Evolutionary conservation across 2,329 filamentous ascomycete species (phyloP), one percentile per base, ranked within the genome.

Genomic region (Nigrospora oryzae): DNA sequence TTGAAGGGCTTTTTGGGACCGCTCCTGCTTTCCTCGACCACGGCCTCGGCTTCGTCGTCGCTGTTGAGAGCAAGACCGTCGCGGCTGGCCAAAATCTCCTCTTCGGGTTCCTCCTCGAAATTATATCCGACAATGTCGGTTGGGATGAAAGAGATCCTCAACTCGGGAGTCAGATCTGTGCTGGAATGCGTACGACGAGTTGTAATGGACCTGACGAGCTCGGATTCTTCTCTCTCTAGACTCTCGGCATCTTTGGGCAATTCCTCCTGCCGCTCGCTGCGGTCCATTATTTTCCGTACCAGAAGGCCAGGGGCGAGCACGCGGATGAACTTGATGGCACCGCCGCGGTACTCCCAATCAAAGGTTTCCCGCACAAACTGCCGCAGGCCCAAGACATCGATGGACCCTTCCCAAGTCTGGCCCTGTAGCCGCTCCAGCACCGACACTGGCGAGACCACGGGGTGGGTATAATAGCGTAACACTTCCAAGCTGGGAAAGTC

Each of bases 401-500:
- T 70, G 1, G 75, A 67, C 37, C 69, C 68, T 45, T 82, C 75
- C 79, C 84, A 89, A 11, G 67, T 65, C 36, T 86, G 69, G 0
- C 69, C 68, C 2, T 61, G 60, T 16, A 90, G 55, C 36, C 67
- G 70, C 4, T 76, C 64, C 42, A 91, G 56, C 23, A 76, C 71
- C 10, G 76, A 63, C 6, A 70, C 53, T 1, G 73, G 71, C 1
- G 90, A 96, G 4, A 96, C 84, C 1, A 85, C 81, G 0, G 93
- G 93, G 56, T 90, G 83, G 0, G 86, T 91, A 55, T 98, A 98
- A 58, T 88, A 95, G 11, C 85, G 75, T 16, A 97, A 67, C 8
- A 95, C 79, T 36, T 89, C 84, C 39, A 78, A 66, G 50, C 87
- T 83, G 0, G 93, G 93, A 52, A 97, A 98, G 33, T 76, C 73